A percentile compares a stretch with the other conserved stretches of the same genome.
These are phyloP conservation scores for Neckera pumila DNA, from an alignment of 225 moss, liverwort and hornwort species.

Conservation along the genomic window DNA sequence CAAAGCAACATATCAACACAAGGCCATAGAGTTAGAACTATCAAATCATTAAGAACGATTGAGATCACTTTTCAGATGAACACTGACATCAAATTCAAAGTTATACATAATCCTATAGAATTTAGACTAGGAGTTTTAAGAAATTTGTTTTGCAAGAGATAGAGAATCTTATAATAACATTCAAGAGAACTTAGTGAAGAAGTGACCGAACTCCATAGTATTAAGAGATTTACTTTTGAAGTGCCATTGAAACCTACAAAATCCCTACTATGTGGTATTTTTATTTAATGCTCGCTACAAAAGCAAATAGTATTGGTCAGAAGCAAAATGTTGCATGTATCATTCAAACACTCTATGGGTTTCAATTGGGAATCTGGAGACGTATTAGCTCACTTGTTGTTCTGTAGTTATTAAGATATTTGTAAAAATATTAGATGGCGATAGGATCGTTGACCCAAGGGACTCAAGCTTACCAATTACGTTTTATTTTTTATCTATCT, in stretches of 20 bases:
- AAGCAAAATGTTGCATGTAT: background rate
- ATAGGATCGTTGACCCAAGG: fast-evolving
- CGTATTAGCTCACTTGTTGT: too few relatives aligned
- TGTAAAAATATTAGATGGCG: background rate
- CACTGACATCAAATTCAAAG: background rate
- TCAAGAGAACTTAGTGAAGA: background rate
- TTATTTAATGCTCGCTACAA: too few relatives aligned
- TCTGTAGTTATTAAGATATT: background rate
- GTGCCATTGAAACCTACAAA: background rate
- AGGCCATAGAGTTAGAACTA: fast-evolving
- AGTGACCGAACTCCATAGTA: background rate
- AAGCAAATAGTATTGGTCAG: background rate
- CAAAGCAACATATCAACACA: background rate
- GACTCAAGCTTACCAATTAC: fast-evolving
- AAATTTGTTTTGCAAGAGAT: background rate
- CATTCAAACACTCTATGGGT: too few relatives aligned
- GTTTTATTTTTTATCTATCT: background rate
- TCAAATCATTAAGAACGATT: background rate
- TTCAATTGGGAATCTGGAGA: too few relatives aligned
- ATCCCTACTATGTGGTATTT: background rate
- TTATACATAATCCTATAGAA: background rate
- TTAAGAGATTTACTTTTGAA: background rate
- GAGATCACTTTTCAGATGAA: background rate
- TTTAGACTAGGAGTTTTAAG: background rate
- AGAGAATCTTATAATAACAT: background rate